phyloP scores from a whole-genome alignment of 768 basidiomycete species.

The Xerocomus spinulosus region DNA sequence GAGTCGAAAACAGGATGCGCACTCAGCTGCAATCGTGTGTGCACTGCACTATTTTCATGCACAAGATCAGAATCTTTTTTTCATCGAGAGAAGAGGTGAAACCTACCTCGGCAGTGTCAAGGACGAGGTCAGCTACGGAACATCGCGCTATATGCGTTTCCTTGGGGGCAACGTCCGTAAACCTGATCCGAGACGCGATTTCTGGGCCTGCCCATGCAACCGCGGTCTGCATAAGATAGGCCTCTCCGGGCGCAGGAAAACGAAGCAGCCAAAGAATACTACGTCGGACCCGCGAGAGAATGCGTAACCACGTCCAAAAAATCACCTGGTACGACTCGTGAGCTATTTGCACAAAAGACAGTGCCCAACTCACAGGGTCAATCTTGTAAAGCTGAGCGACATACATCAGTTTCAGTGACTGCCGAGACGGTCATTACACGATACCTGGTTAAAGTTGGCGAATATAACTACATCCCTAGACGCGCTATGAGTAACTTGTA shows the following conservation, averaged over 20 bases:
- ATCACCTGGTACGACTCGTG: conserved; percentile 28
- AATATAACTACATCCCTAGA: conserved; percentile 45
- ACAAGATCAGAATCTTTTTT: not conserved
- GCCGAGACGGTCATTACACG: conserved; percentile 2
- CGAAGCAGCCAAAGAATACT: conserved; percentile 53
- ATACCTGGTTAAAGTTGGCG: conserved; percentile 51
- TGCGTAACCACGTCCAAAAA: conserved; percentile 47
- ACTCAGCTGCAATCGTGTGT: conserved; percentile 50
- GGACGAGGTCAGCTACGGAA: conserved; percentile 45
- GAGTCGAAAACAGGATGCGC: conserved; percentile 11
- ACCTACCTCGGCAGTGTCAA: conserved; percentile 49
- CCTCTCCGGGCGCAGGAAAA: conserved; percentile 45
- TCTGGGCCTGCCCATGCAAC: conserved; percentile 42
- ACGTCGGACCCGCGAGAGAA: conserved; percentile 38
- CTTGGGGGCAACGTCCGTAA: conserved; percentile 47
- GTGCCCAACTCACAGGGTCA: conserved; percentile 31
- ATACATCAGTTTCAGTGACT: conserved; percentile 6
- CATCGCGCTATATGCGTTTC: conserved; percentile 42
- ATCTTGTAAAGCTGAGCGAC: conserved; percentile 42
- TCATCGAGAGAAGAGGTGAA: not conserved
- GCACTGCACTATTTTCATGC: conserved; percentile 41
- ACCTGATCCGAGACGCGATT: conserved; percentile 41
- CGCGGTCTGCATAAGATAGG: conserved; percentile 40
- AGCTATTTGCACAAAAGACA: not conserved
- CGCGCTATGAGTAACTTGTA: not conserved